phyloP scores from a whole-genome alignment of 2,329 filamentous ascomycete species.

The Colletotrichum gigasporum region DNA sequence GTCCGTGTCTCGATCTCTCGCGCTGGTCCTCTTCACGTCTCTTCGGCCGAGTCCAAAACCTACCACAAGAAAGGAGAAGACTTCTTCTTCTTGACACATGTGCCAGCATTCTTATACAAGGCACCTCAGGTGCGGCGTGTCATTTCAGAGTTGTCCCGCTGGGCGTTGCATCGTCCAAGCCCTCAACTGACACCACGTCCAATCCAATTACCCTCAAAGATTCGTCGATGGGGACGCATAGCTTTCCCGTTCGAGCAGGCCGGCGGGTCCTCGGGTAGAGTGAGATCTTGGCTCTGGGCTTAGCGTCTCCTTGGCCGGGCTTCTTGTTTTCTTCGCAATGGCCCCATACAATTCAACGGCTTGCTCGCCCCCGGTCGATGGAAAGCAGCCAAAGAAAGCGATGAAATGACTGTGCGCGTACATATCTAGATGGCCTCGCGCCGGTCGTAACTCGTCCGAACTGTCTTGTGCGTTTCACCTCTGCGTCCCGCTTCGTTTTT shows the following conservation, averaged over 20 bases:
- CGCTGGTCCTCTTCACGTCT: no score
- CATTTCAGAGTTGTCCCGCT: neutral
- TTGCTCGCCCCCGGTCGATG: neutral
- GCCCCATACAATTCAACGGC: no score
- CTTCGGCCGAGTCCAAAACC: no score
- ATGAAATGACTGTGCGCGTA: neutral
- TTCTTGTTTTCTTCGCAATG: no score
- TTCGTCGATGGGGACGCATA: conserved; percentile 8
- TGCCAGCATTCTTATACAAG: no score
- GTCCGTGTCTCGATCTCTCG: no score
- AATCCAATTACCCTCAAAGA: neutral
- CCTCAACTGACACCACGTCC: neutral
- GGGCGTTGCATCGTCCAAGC: no score
- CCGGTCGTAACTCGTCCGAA: neutral
- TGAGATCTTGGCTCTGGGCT: conserved; percentile 17
- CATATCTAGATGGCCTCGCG: conserved; percentile 1
- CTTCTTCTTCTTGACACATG: neutral
- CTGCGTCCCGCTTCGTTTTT: neutral
- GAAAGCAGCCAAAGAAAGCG: neutral
- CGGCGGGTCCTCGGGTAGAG: conserved; percentile 20
- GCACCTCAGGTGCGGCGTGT: neutral
- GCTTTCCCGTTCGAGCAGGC: conserved; percentile 18
- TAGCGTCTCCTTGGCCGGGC: conserved; percentile 16
- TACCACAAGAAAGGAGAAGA: no score
- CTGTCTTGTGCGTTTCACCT: neutral